These are phyloP conservation scores for Aspergillus taichungensis DNA, from an alignment of 495 filamentous ascomycete species.

Conservation along the genomic window DNA sequence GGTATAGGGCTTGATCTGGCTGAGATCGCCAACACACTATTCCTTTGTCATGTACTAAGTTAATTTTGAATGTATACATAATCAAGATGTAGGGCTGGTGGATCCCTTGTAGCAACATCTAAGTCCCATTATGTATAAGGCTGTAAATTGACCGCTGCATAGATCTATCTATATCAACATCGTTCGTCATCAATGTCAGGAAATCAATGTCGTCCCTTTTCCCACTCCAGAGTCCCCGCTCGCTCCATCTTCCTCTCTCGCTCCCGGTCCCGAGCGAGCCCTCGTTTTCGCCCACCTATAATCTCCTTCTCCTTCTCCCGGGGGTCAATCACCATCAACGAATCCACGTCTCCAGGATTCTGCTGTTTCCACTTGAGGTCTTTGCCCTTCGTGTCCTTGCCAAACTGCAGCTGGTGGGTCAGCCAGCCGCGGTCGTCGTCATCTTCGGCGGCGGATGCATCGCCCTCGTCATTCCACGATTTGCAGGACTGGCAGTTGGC, in stretches of 20 bases:
- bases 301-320: constrained; percentile 72
- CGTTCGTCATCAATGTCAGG: not conserved
- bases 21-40: too few species aligned
- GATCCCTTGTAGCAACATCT: too few species aligned
- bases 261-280: constrained; percentile 31
- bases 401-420: constrained; percentile 69
- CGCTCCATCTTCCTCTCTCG: constrained; percentile 30
- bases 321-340: constrained; percentile 92
- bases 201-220: constrained; percentile 5
- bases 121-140: too few species aligned
- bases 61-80: too few species aligned
- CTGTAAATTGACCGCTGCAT: not conserved
- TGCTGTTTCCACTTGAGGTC: constrained; percentile 83
- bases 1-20: too few species aligned
- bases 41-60: too few species aligned
- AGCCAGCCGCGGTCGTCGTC: constrained; percentile 61
- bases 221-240: constrained; percentile 32
- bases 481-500: constrained; percentile 85
- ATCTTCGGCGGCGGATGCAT: constrained; percentile 25
- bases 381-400: constrained; percentile 84
- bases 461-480: constrained; percentile 47
- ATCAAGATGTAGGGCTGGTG: too few species aligned
- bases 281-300: constrained; percentile 17
- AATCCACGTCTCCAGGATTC: constrained; percentile 78
- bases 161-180: not conserved